phyloP scores from a whole-genome alignment of 495 filamentous ascomycete species.

The Evernia prunastri region DNA sequence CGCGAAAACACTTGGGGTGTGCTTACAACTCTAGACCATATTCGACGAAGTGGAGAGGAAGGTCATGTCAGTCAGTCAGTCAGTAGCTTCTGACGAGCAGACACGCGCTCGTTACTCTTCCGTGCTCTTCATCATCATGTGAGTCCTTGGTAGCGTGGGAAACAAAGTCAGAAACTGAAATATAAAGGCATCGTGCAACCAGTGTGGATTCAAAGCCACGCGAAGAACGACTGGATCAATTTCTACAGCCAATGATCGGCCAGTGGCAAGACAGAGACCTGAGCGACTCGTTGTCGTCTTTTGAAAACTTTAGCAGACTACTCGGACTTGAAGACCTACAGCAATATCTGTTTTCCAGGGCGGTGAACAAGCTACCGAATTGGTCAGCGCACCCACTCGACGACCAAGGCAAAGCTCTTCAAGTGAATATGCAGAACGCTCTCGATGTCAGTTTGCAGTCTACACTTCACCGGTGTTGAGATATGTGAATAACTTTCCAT shows the following conservation, averaged over 20 bases:
- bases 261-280: constrained; percentile 73
- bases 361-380: constrained; percentile 70
- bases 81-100: constrained; percentile 68
- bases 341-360: constrained; percentile 64
- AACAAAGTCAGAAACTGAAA: neutral
- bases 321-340: constrained; percentile 73
- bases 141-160: constrained; percentile 24
- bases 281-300: constrained; percentile 61
- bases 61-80: constrained; percentile 70
- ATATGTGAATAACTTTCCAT: constrained; percentile 8
- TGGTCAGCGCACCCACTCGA: constrained; percentile 76
- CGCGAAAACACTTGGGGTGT: neutral
- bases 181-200: constrained; percentile 59
- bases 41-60: constrained; percentile 81
- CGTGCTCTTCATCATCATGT: constrained; percentile 83
- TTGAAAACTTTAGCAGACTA: constrained; percentile 70
- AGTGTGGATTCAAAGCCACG: constrained; percentile 62
- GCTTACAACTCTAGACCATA: constrained; percentile 49
- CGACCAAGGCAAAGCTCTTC: constrained; percentile 68
- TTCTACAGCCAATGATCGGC: constrained; percentile 69
- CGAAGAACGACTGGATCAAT: constrained; percentile 57
- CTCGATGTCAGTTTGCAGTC: constrained; percentile 4
- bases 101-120: constrained; percentile 64
- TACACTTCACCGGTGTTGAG: neutral
- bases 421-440: constrained; percentile 61